Percentiles rank a stretch among this genome's conserved stretches.
Conservation (phyloP, 164 flowering plant species). For the Umbellularia californica region DNA sequence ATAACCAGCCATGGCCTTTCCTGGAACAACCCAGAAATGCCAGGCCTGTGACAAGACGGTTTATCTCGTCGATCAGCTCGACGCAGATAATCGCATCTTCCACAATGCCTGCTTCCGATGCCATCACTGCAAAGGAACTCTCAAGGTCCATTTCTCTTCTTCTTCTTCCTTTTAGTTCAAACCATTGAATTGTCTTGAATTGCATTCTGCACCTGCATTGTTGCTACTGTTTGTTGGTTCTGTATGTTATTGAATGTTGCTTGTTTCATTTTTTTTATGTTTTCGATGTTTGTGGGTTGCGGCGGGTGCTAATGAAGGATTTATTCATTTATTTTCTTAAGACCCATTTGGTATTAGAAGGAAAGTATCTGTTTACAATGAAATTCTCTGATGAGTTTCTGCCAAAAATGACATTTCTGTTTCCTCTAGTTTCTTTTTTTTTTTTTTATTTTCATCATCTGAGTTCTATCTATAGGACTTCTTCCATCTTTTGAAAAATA, state of each 20-base stretch:
- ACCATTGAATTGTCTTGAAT: not conserved
- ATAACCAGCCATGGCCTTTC: conserved; percentile 56
- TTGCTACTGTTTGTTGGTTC: not conserved
- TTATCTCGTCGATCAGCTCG: conserved; percentile 73
- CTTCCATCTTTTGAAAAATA: not conserved
- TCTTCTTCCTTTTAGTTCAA: not conserved
- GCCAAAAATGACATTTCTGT: not conserved
- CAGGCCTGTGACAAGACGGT: conserved; percentile 88
- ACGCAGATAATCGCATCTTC: conserved; percentile 74
- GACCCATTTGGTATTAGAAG: too few relatives aligned
- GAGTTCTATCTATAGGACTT: not conserved
- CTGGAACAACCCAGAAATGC: conserved; percentile 87
- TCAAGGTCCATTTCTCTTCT: conserved; percentile 43
- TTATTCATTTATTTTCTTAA: too few relatives aligned
- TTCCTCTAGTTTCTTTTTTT: not conserved
- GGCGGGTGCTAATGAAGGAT: too few relatives aligned
- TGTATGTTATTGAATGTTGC: too few relatives aligned
- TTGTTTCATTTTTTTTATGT: too few relatives aligned
- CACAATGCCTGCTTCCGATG: conserved; percentile 92
- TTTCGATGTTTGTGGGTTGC: too few relatives aligned
- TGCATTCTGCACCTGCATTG: not conserved
- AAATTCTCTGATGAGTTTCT: not conserved
- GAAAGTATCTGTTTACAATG: not conserved
- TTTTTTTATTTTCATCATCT: not conserved
- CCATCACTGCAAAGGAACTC: conserved; percentile 91